Evolutionary conservation across 2,329 filamentous ascomycete genomes (phyloP), one percentile per base, ranked within the genome.

Genomic region (Diaporthe vexans): DNA sequence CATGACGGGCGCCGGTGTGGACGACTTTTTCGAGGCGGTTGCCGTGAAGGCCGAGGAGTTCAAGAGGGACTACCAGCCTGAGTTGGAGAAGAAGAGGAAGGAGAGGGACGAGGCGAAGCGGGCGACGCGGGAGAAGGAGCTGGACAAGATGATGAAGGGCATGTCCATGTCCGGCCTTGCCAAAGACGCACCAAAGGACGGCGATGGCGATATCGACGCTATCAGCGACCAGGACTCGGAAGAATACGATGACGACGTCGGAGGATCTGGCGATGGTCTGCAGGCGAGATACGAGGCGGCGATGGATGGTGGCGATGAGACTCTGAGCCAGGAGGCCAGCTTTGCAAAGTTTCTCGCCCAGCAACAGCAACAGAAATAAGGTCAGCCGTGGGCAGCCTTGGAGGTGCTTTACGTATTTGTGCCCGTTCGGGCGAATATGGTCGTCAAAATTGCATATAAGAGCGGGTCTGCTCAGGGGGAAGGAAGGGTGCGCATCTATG

Each of bases 71-170:
- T 99, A 99, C 84, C 93, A 93, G 77, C 97, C 97, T 0, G 97
- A 98, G 83, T 88, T 98, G 73, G 94, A 98, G 84, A 90, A 91
- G 76, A 90, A 94, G 81, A 89, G 91, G 76, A 89, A 91, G 75
- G 92, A 96, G 82, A 90, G 95, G 33, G 94, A 97, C 75, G 90
- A 93, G 76, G 89, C 91, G 78, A 96, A 95, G 86, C 88, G 91
- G 75, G 89, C 89, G 74, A 85, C 90, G 37, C 89, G 95, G 59
- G 92, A 98, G 79, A 91, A 93, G 80, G 95, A 99, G 82, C 85
- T 99, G 37, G 94, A 94, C 75, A 95, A 94, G 86, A 91, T 99
- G 87, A 98, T 99, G 95, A 93, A 93, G 81, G 96, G 97, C 78
- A 97, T 99, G 94, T 86, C 86, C 3, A 87, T 89, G 77, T 83